A percentile compares a stretch with the other conserved stretches of the same genome.
phyloP scores from a whole-genome alignment of 176 grass and related monocot species.

The Microstegium vimineum region DNA sequence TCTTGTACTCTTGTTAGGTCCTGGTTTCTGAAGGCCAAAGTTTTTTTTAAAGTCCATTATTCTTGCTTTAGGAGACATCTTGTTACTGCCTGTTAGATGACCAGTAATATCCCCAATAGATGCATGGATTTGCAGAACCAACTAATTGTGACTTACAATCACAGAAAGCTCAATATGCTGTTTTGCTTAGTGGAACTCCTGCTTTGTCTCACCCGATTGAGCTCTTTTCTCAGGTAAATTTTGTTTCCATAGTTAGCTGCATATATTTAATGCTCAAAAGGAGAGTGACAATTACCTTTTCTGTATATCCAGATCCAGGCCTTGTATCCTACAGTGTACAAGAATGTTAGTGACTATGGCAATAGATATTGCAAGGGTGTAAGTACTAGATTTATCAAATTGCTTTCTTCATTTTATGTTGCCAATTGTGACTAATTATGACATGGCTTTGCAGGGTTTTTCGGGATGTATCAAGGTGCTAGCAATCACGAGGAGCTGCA shows the following conservation, averaged over 20 bases:
- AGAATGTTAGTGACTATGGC: conserved; percentile 80
- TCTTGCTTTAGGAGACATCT: background rate
- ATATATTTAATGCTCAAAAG: conserved; percentile 6
- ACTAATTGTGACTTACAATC: conserved; percentile 32
- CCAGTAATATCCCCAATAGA: background rate
- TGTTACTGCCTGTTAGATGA: background rate
- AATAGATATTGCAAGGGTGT: conserved; percentile 94
- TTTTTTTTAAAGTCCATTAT: conserved; percentile 8
- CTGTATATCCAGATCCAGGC: conserved; percentile 61
- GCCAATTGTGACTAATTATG: conserved; percentile 22
- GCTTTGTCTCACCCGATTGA: conserved; percentile 95
- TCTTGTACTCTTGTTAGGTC: conserved; percentile 15
- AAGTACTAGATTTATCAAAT: conserved; percentile 49
- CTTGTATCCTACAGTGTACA: conserved; percentile 80
- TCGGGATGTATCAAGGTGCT: conserved; percentile 89
- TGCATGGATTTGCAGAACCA: conserved; percentile 3
- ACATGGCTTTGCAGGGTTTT: conserved; percentile 51
- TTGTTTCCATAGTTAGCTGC: background rate
- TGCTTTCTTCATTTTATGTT: conserved; percentile 21
- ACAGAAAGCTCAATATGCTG: conserved; percentile 84
- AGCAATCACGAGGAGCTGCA: conserved; percentile 97
- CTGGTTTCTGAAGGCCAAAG: background rate
- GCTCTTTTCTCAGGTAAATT: conserved; percentile 78
- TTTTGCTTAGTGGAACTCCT: conserved; percentile 93
- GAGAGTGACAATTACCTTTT: conserved; percentile 1